Base-by-base conservation (phyloP, 116 monocot species). In the Dioscorea cayenensis region DNA sequence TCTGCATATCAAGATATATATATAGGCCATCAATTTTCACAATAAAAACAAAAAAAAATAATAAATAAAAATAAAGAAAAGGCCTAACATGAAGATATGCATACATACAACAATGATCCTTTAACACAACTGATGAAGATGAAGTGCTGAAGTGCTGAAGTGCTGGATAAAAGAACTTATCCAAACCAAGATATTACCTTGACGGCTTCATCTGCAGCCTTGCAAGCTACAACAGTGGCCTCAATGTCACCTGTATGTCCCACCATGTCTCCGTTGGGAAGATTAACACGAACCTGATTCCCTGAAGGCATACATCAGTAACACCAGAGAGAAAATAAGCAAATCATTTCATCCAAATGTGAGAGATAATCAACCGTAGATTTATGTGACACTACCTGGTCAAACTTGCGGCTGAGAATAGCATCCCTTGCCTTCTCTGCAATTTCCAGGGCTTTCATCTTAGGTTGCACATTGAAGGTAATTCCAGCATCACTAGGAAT, bases 201-300 rank as follows among this genome's bases (percentile, higher is more conserved):
- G 32, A 94, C 94, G 43, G 91, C 99, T 65, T 84, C 77, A 75
- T 99, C 99, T 71, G 94, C 89, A 81, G 86, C 91, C 76, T 90
- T 89, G 81, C 99, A 99, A 78, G 82, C 94, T 61, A 99, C 94
- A 51, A 89, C 77, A 25, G 99, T 99, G 29, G 99, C 99, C 25
- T 99, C 94, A 63, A 99, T 91, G 28, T 99, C 99, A 67, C 99
- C 99, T 3, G 99, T 99, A 74, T 99, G 99, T 17, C 99, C 99
- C 51, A 99, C 99, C 99, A 99, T 99, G 70, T 99, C 99, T 48
- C 85, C 65, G 75, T 99, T 99, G 7, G 99, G 94, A 18, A 99
- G 48, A 76, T 99, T 99, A 35, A 99, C 91, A 67, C 99, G 90
- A 60, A 99, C 91, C 97, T n/a, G n/a, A n/a, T n/a, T n/a, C n/a